These are phyloP conservation scores for Candida sanyaensis DNA, from an alignment of 1,139 yeast genomes.

Conservation along the genomic window DNA sequence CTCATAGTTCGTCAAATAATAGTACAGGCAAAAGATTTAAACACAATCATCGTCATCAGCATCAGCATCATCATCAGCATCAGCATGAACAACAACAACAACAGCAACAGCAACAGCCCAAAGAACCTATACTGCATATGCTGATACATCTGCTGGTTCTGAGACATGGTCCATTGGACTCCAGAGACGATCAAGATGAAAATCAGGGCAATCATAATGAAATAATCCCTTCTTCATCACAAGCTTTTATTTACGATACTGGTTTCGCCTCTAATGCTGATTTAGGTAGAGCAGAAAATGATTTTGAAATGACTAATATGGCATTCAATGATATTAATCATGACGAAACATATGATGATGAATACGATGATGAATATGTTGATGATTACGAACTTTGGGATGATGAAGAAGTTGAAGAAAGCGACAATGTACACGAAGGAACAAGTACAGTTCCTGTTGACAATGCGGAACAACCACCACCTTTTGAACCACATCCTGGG, in stretches of 20 bases:
- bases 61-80: slow-evolving; percentile 1
- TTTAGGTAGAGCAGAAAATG: background rate
- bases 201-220: background rate
- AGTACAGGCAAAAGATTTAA: background rate
- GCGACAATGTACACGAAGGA: background rate
- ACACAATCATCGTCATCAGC: slow-evolving; percentile 2
- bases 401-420: slow-evolving; percentile 17
- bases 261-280: background rate
- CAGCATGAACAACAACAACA: slow-evolving; percentile 2
- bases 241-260: background rate
- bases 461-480: slow-evolving; percentile 26
- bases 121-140: background rate
- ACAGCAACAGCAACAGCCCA: slow-evolving; percentile 2
- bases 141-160: background rate
- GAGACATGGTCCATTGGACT: background rate
- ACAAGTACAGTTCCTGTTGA: background rate
- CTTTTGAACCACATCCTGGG: slow-evolving; percentile 38
- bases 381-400: slow-evolving; percentile 31
- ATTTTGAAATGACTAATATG: slow-evolving; percentile 1
- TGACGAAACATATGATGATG: slow-evolving; percentile 4
- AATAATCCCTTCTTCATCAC: background rate
- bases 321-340: background rate
- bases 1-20: slow-evolving; percentile 4
- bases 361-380: slow-evolving; percentile 28
- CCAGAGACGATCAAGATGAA: background rate